These are phyloP conservation scores for Aspergillus neoniger DNA, from an alignment of 2,329 filamentous ascomycete genomes.

Conservation along the genomic window DNA sequence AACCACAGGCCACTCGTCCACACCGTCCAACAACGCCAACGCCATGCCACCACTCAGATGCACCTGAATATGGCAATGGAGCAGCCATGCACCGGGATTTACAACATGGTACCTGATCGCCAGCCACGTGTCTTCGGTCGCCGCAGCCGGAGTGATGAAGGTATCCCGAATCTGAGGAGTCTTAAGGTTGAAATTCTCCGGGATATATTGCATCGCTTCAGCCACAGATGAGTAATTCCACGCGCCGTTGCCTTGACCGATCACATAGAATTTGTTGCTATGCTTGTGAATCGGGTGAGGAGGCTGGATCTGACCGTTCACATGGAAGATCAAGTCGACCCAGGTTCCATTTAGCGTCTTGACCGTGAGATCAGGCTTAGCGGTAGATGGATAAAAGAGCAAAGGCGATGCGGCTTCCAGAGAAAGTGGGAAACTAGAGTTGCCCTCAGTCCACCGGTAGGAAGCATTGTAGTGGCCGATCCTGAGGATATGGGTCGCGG, in stretches of 20 bases:
- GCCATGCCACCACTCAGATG: slow-evolving; percentile 60
- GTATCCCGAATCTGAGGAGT: slow-evolving; percentile 58
- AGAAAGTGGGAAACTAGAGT: slow-evolving; percentile 40
- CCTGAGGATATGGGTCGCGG: slow-evolving; percentile 48
- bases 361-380: slow-evolving; percentile 50
- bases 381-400: slow-evolving; percentile 49
- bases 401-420: slow-evolving; percentile 47
- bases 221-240: slow-evolving; percentile 58
- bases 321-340: slow-evolving; percentile 59
- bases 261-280: slow-evolving; percentile 60
- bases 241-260: slow-evolving; percentile 54
- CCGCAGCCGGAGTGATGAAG: slow-evolving; percentile 43
- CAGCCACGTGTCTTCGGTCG: slow-evolving; percentile 46
- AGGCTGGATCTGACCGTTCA: slow-evolving; percentile 50
- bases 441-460: slow-evolving; percentile 56
- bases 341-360: slow-evolving; percentile 52
- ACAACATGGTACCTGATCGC: slow-evolving; percentile 56
- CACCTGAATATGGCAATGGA: slow-evolving; percentile 60
- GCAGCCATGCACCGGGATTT: slow-evolving; percentile 57
- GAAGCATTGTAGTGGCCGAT: slow-evolving; percentile 38
- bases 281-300: slow-evolving; percentile 67
- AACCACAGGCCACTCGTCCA: slow-evolving; percentile 38
- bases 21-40: slow-evolving; percentile 51
- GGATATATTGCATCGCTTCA: slow-evolving; percentile 52
- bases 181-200: slow-evolving; percentile 58